Conservation (phyloP, 2,329 filamentous ascomycete species). For the Parastagonospora nodorum region DNA sequence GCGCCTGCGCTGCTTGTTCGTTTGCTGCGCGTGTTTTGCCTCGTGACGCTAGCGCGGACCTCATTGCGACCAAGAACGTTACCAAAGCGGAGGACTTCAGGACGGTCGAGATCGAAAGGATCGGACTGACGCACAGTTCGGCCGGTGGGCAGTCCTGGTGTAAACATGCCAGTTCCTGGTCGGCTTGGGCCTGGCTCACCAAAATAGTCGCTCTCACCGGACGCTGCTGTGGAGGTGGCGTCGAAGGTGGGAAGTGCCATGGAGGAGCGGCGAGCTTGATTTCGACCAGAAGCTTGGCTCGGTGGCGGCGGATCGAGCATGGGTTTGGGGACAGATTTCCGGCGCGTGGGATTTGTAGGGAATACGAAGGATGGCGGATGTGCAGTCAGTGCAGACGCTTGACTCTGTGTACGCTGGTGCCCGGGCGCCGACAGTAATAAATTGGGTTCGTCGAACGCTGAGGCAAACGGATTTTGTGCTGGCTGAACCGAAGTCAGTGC, state of each 20-base stretch:
- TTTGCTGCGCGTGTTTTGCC: slow-evolving; percentile 32
- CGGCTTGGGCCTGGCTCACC: slow-evolving; percentile 44
- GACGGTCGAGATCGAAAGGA: slow-evolving; percentile 48
- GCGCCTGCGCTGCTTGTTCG: slow-evolving; percentile 36
- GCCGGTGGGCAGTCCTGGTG: slow-evolving; percentile 15
- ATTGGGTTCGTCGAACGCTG: slow-evolving; percentile 31
- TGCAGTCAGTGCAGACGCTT: slow-evolving; percentile 35
- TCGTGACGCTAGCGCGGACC: slow-evolving; percentile 35
- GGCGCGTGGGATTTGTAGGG: slow-evolving; percentile 5
- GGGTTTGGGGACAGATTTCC: slow-evolving; percentile 37
- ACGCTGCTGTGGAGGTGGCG: slow-evolving; percentile 24
- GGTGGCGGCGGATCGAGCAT: slow-evolving; percentile 27
- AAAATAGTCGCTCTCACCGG: slow-evolving; percentile 37
- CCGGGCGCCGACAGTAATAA: slow-evolving; percentile 14
- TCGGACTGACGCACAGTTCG: slow-evolving; percentile 45
- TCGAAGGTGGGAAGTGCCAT: slow-evolving; percentile 33
- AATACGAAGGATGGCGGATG: slow-evolving; percentile 38
- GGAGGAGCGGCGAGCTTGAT: slow-evolving; percentile 27
- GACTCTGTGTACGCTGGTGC: slow-evolving; percentile 38
- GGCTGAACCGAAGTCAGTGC: slow-evolving; percentile 22
- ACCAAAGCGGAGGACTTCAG: slow-evolving; percentile 45
- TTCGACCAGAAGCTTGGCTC: slow-evolving; percentile 27
- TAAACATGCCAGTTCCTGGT: slow-evolving; percentile 34
- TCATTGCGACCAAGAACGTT: slow-evolving; percentile 30
- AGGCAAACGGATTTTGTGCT: slow-evolving; percentile 38